Evolutionary conservation across 441 rosid species (phyloP).

Genomic region (Hura crepitans): DNA sequence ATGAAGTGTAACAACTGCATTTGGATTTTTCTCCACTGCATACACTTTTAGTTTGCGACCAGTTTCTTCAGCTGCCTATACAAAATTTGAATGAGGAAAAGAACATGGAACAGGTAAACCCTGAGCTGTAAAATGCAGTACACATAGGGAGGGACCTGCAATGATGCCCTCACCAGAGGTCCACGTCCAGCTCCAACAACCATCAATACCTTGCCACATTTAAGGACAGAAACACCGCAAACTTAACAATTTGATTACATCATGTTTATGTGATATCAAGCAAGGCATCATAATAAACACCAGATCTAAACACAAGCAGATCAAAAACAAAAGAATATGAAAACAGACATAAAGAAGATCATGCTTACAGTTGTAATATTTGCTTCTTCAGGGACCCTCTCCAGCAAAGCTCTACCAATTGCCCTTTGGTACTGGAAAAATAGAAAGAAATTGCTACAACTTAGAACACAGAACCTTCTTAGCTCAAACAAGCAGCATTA

Average conservation of each 20-base stretch:
- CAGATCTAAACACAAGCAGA: conserved; percentile 7
- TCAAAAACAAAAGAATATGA: neutral
- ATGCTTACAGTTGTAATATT: conserved; percentile 60
- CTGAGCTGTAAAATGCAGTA: conserved; percentile 21
- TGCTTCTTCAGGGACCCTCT: conserved; percentile 74
- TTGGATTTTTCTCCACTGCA: conserved; percentile 99
- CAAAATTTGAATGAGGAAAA: conserved; percentile 27
- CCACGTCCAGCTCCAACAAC: conserved; percentile 99
- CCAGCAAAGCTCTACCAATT: conserved; percentile 73
- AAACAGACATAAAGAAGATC: neutral
- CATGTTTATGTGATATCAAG: conserved; percentile 10
- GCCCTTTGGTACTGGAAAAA: conserved; percentile 87
- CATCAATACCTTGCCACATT: conserved; percentile 72
- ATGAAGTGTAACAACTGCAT: conserved; percentile 97
- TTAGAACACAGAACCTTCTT: conserved; percentile 3
- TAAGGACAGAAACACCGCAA: conserved; percentile 18
- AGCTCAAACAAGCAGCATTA: neutral
- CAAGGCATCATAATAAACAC: conserved; percentile 4
- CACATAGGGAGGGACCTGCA: conserved; percentile 60
- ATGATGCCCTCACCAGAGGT: conserved; percentile 96
- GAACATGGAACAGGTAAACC: conserved; percentile 13
- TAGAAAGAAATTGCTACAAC: conserved; percentile 22
- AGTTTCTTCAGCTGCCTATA: conserved; percentile 96
- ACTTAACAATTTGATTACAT: conserved; percentile 5
- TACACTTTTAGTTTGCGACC: conserved; percentile 77